A percentile compares a stretch with the other conserved stretches of the same genome.
phyloP scores from a whole-genome alignment of 2,329 filamentous ascomycete species.

The Scedosporium aurantiacum region DNA sequence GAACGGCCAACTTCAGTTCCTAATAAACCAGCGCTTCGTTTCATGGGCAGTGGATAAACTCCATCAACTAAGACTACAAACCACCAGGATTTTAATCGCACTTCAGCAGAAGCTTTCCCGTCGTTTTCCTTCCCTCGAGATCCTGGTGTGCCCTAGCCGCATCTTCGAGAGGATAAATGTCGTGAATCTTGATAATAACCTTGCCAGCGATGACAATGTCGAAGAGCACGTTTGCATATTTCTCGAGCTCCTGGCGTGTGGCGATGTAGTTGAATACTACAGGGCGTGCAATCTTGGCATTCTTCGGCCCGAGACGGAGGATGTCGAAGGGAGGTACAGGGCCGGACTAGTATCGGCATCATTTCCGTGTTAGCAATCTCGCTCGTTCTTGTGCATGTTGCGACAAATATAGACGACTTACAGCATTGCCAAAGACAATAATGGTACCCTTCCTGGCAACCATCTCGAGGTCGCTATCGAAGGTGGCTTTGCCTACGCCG shows the following conservation, averaged over 20 bases:
- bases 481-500: constrained; percentile 75
- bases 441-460: constrained; percentile 68
- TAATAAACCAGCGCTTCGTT: no score
- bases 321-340: constrained; percentile 58
- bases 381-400: background rate
- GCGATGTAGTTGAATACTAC: constrained; percentile 59
- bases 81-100: constrained; percentile 29
- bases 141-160: constrained; percentile 63
- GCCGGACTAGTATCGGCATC: constrained; percentile 36
- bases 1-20: no score
- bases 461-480: constrained; percentile 64
- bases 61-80: background rate
- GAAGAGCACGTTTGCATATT: constrained; percentile 63
- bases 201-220: constrained; percentile 57
- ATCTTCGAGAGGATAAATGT: constrained; percentile 66
- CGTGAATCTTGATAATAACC: constrained; percentile 62
- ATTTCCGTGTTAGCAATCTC: constrained; percentile 8
- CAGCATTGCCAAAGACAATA: constrained; percentile 71
- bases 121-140: constrained; percentile 71
- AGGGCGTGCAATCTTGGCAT: constrained; percentile 66
- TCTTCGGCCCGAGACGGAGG: constrained; percentile 56
- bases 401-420: constrained; percentile 25
- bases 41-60: no score
- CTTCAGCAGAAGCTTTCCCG: constrained; percentile 70
- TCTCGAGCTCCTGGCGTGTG: constrained; percentile 58